These are phyloP conservation scores for Stentor coeruleus DNA, from an alignment of 73 alveolate genomes.

Conservation along the genomic window DNA sequence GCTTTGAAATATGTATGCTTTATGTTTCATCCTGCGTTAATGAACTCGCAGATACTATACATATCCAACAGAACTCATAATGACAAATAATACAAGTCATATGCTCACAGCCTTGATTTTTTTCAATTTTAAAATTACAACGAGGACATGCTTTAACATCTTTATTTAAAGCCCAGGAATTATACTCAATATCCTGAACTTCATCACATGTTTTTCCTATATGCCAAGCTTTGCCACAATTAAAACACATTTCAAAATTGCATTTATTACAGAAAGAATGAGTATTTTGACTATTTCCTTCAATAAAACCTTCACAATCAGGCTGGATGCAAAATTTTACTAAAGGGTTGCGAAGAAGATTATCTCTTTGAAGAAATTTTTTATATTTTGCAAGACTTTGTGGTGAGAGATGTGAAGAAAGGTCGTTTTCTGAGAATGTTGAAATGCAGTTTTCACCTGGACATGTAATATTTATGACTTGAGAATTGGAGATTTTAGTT, in stretches of 20 bases:
- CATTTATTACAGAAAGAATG: slow-evolving; percentile 38
- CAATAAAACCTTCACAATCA: slow-evolving; percentile 57
- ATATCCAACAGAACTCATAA: slow-evolving; percentile 90
- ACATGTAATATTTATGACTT: slow-evolving; percentile 32
- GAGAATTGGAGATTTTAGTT: slow-evolving; percentile 9
- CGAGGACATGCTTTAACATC: slow-evolving; percentile 71
- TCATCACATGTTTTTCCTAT: slow-evolving; percentile 32
- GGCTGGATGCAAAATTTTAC: slow-evolving; percentile 55
- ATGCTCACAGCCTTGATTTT: slow-evolving; percentile 89
- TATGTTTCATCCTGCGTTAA: too few relatives aligned
- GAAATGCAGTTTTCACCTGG: slow-evolving; percentile 35
- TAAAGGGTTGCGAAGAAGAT: slow-evolving; percentile 35
- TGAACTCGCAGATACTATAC: too few relatives aligned
- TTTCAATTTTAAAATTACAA: slow-evolving; percentile 67
- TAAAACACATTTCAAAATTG: slow-evolving; percentile 40
- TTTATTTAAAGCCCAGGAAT: slow-evolving; percentile 47
- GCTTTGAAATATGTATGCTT: too few relatives aligned
- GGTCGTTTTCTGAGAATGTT: slow-evolving; percentile 24
- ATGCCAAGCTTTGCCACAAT: slow-evolving; percentile 58
- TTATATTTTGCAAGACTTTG: slow-evolving; percentile 30
- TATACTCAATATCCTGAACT: slow-evolving; percentile 45
- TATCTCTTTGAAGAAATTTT: slow-evolving; percentile 42
- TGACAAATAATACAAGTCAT: slow-evolving; percentile 83
- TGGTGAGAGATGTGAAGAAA: not conserved
- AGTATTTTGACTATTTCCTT: slow-evolving; percentile 20